Evolutionary conservation across 2,329 filamentous ascomycete genomes (phyloP), one percentile per base, ranked within the genome.

Genomic region (Scedosporium minutisporum): DNA sequence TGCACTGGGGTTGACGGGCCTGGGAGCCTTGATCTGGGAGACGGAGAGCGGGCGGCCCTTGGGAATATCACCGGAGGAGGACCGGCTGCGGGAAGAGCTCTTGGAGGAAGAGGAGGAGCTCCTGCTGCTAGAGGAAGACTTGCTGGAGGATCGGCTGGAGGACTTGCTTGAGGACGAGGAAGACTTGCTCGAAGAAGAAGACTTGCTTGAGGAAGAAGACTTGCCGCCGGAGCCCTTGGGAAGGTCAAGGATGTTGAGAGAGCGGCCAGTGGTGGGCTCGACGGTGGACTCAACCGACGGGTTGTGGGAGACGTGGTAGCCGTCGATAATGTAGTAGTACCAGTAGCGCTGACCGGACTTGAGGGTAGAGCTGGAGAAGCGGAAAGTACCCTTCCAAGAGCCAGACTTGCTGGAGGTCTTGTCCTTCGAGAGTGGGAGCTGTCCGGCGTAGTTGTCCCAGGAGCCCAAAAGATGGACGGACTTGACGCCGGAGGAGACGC

Each of bases 321-420:
- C 95, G 76, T 99, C 95, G 77, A 97, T 95, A 87, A 97, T 97
- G 84, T 97, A 99, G 87, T 99, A 99, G 87, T 97, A 99, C 95
- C 95, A 99, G 87, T 97, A 97, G 74, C 93, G 88, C 75, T 91
- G 87, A 75, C 93, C 92, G 70, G 91, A 82, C 81, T 93, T 87
- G 71, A 97, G 85, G 65, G 91, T 93, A 66, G 86, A 79, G 74
- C 88, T 89, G 79, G 95, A 90, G 81, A 99, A 97, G 80, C 91
- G 89, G 83, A 99, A 97, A 72, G 91, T 96, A 73, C 93, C 95
- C 76, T 93, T 90, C 92, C 93, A 97, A 69, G 89, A 89, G 73
- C 92, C 92, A 63, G 89, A 86, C 82, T 96, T 96, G 78, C 88
- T 87, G 58, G 88, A 84, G 72, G 82, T 79, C 80, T 85, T 87